These are phyloP conservation scores for Adansonia grandidieri DNA, from an alignment of 441 rosid genomes.

Conservation along the genomic window DNA sequence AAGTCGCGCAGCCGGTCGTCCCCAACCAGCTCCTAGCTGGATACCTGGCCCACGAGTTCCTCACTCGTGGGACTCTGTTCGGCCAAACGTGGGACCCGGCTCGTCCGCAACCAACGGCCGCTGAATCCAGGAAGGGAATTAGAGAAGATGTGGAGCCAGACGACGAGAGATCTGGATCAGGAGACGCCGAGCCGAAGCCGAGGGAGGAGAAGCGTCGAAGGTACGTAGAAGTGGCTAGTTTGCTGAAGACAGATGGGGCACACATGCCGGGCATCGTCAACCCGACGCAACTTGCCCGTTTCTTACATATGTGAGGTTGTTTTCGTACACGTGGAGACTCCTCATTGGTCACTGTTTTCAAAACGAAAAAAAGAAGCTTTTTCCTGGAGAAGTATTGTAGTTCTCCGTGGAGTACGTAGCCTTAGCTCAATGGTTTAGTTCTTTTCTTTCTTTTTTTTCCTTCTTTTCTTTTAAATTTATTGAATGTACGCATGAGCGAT, in stretches of 20 bases:
- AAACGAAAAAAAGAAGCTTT: neutral
- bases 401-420: conserved; percentile 14
- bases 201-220: conserved; percentile 39
- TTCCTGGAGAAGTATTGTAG: neutral
- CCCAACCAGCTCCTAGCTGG: conserved; percentile 68
- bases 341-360: neutral
- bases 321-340: conserved; percentile 36
- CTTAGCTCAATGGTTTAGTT: neutral
- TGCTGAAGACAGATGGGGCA: conserved; percentile 66
- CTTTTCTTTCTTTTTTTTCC: neutral
- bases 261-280: conserved; percentile 73
- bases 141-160: conserved; percentile 34
- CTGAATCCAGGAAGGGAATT: conserved; percentile 18
- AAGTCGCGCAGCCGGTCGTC: conserved; percentile 34
- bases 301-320: conserved; percentile 51
- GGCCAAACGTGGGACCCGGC: conserved; percentile 58
- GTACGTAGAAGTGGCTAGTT: conserved; percentile 64
- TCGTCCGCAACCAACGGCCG: conserved; percentile 36
- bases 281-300: conserved; percentile 75
- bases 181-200: conserved; percentile 41
- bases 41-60: conserved; percentile 74
- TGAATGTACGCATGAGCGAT: conserved; percentile 11
- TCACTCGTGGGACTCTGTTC: conserved; percentile 62
- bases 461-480: neutral
- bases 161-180: conserved; percentile 13